Percentiles rank a stretch among this genome's conserved stretches.
Evolutionary conservation across 1,284 basidiomycete species (phyloP).

Genomic region (Marasmius fiardii): DNA sequence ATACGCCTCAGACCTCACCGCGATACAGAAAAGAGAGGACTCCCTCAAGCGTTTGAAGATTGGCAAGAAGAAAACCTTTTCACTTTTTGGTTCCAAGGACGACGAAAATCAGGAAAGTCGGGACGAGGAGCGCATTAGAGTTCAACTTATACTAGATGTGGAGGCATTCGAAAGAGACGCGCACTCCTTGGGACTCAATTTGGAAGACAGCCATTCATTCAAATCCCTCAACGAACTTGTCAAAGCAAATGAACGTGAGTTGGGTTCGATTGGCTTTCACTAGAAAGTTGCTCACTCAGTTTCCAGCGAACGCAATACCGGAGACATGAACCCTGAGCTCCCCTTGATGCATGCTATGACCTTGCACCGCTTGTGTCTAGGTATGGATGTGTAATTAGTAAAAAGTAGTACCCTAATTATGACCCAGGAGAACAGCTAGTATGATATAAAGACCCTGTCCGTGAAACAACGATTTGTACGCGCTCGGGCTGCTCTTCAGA

Average conservation of each 20-base stretch:
- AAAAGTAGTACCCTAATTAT: not conserved
- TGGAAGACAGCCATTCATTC: conserved; percentile 54
- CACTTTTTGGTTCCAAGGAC: conserved; percentile 61
- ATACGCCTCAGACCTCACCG: conserved; percentile 68
- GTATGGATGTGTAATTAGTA: not conserved
- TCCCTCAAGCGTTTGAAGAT: conserved; percentile 83
- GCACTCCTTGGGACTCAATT: conserved; percentile 61
- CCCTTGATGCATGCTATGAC: not conserved
- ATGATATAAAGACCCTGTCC: conserved; percentile 61
- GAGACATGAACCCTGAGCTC: not conserved
- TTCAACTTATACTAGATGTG: conserved; percentile 87
- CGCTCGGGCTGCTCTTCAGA: conserved; percentile 16
- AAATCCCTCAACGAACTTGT: conserved; percentile 59
- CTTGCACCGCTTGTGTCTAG: not conserved
- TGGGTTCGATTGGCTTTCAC: not conserved
- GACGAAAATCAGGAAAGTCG: conserved; percentile 59
- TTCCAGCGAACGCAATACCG: not conserved
- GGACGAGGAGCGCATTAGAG: conserved; percentile 78
- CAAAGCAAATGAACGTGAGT: conserved; percentile 40
- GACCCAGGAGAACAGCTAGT: conserved; percentile 33
- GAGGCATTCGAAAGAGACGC: conserved; percentile 80
- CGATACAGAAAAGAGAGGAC: conserved; percentile 90
- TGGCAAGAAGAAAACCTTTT: conserved; percentile 77
- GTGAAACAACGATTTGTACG: conserved; percentile 48
- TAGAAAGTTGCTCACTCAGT: not conserved